Conservation (phyloP, 2,329 filamentous ascomycete genomes). For the Calonectria naviculata region DNA sequence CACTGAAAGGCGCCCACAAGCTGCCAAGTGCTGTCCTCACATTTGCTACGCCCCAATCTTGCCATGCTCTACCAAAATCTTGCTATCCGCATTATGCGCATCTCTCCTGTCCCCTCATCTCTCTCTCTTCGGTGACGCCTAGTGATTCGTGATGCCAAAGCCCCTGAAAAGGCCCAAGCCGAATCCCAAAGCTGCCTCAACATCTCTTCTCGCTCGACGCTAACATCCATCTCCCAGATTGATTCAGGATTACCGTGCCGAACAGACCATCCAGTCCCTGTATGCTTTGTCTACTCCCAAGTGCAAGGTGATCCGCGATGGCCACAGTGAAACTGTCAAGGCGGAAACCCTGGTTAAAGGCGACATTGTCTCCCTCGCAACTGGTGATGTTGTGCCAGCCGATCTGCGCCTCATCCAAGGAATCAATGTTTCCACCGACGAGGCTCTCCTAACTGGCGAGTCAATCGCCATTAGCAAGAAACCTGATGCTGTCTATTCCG, state of each 20-base stretch:
- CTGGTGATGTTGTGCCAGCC: constrained; percentile 77
- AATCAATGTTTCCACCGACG: constrained; percentile 82
- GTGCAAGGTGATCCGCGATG: constrained; percentile 68
- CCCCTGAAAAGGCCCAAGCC: constrained; percentile 39
- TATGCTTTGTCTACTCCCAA: constrained; percentile 69
- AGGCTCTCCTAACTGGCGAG: constrained; percentile 80
- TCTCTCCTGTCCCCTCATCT: constrained; percentile 30
- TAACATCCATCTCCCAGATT: constrained; percentile 53
- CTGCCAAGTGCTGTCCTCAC: constrained; percentile 31
- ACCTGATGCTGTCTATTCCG: constrained; percentile 64
- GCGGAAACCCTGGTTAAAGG: constrained; percentile 71
- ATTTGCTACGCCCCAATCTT: constrained; percentile 9
- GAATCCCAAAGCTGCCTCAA: constrained; percentile 42
- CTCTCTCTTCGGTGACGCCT: constrained; percentile 42
- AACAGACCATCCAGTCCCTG: constrained; percentile 71
- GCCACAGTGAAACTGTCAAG: constrained; percentile 62
- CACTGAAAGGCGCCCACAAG: not conserved
- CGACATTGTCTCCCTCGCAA: constrained; percentile 71
- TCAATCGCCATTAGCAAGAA: constrained; percentile 76
- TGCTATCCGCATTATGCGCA: constrained; percentile 33
- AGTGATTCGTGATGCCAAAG: constrained; percentile 37
- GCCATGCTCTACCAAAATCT: constrained; percentile 29
- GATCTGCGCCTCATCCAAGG: constrained; percentile 73
- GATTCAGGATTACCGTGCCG: constrained; percentile 70
- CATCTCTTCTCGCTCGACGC: constrained; percentile 33